phyloP scores from a whole-genome alignment of 1,139 yeast genomes.

The Pichia sp. region DNA sequence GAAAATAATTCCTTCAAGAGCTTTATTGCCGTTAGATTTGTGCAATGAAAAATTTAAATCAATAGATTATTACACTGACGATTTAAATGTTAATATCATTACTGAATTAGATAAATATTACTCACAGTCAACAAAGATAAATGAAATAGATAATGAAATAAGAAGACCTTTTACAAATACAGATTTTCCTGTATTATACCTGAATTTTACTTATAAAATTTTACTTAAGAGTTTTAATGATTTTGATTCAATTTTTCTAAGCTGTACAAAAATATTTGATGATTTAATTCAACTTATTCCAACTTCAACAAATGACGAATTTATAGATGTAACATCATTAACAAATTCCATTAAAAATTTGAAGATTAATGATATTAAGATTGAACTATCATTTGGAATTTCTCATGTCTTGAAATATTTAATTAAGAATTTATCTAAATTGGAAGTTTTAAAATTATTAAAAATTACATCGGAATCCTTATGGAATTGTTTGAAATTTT shows the following conservation, averaged over 20 bases:
- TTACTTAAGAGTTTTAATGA: conserved; percentile 31
- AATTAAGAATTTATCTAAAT: conserved; percentile 24
- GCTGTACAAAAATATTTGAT: conserved; percentile 38
- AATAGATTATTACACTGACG: conserved; percentile 11
- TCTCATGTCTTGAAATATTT: conserved; percentile 40
- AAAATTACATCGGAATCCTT: conserved; percentile 36
- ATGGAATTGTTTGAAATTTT: conserved; percentile 43
- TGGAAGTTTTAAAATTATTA: conserved; percentile 33
- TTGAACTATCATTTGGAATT: conserved; percentile 40
- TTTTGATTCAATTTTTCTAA: conserved; percentile 23
- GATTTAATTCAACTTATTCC: conserved; percentile 45
- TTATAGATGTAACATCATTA: conserved; percentile 31
- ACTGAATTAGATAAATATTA: conserved; percentile 23
- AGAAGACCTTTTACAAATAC: conserved; percentile 40
- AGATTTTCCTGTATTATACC: conserved; percentile 38
- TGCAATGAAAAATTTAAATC: conserved; percentile 25
- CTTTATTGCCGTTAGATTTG: conserved; percentile 44
- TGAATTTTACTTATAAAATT: conserved; percentile 33
- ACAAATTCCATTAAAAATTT: conserved; percentile 31
- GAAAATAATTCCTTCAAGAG: conserved; percentile 52
- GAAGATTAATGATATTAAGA: conserved; percentile 20
- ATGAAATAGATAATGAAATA: neutral
- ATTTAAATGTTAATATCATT: conserved; percentile 20
- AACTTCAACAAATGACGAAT: conserved; percentile 24
- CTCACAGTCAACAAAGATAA: neutral